phyloP scores from a whole-genome alignment of 306 rosid genomes.

The Canavalia ensiformis region DNA sequence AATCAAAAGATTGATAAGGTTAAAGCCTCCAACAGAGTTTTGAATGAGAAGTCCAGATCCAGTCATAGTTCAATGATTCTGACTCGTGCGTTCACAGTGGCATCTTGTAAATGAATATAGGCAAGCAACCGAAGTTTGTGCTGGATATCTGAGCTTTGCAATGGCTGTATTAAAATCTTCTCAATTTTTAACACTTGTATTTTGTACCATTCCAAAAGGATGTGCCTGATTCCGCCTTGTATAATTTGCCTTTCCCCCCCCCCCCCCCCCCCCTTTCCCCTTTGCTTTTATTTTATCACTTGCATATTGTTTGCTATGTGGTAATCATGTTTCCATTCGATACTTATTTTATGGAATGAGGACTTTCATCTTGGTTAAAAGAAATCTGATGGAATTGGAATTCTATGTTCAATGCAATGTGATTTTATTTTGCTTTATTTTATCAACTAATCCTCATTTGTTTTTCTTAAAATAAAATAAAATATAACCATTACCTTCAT shows the following conservation, averaged over 20 bases:
- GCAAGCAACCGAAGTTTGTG: constrained; percentile 13
- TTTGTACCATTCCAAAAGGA: constrained; percentile 22
- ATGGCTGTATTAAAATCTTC: constrained; percentile 16
- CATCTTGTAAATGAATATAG: constrained; percentile 31
- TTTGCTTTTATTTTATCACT: not conserved
- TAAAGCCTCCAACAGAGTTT: constrained; percentile 87
- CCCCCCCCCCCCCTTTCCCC: too few relatives aligned
- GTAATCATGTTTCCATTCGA: not conserved
- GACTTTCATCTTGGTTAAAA: not conserved
- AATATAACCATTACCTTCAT: too few relatives aligned
- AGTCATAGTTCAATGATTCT: not conserved
- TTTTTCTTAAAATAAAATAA: too few relatives aligned
- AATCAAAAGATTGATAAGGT: constrained; percentile 87
- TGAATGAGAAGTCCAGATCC: constrained; percentile 48
- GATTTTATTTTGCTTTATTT: too few relatives aligned
- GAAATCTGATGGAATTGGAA: not conserved
- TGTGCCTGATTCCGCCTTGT: constrained; percentile 13
- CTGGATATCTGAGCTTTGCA: constrained; percentile 18
- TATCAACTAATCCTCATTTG: too few relatives aligned
- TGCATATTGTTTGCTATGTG: not conserved
- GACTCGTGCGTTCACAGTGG: constrained; percentile 14
- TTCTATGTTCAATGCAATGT: too few relatives aligned
- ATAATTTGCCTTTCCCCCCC: not conserved
- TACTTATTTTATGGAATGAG: constrained; percentile 11
- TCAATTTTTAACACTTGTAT: constrained; percentile 13